Evolutionary conservation across 2,329 filamentous ascomycete genomes (phyloP), one percentile per base, ranked within the genome.

Genomic region (Alternaria arborescens): DNA sequence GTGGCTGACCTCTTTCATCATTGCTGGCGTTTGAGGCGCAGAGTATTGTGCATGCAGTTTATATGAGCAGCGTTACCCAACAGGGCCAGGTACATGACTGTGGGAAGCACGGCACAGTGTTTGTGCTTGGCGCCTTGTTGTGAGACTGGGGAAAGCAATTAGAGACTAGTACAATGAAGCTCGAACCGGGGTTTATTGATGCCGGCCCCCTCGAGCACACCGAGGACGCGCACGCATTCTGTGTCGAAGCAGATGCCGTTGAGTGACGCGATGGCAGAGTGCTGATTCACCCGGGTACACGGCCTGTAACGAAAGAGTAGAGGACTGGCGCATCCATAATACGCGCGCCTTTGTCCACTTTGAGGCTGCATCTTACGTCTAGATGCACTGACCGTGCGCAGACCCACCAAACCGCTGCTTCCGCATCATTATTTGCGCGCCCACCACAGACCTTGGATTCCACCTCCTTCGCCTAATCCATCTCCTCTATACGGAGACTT

Each of bases 361-460:
- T 3, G 32, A 36, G 32, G 46, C 46, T 24, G 46, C 18, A 36
- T 26, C 18, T 34, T 34, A 26, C 46, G 42, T 32, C 30, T 52
- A 48, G 51, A 48, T 30, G 16, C 20, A 24, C 34, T 34, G 24
- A 3, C 55, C 24, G 44, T 38, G 41, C 52, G 50, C 52, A 51
- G 52, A 36, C 55, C 47, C n/a, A 11, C 54, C 34, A 20, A 58
- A 58, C 53, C 47, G 52, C 56, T 54, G 26, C 55, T 57, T 43
- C 55, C 43, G 55, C 44, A 63, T 60, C 50, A 52, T 58, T 63
- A 59, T 62, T 61, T 58, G 57, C 57, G 58, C 50, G 52, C 60
- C 47, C 58, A 46, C 42, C 54, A 52, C 36, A 30, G 38, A 48
- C 32, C 30, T 48, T 24, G 30, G 20, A 36, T 1, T n/a, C 46